phyloP scores from a whole-genome alignment of 306 rosid genomes.

The Prosopis cineraria region DNA sequence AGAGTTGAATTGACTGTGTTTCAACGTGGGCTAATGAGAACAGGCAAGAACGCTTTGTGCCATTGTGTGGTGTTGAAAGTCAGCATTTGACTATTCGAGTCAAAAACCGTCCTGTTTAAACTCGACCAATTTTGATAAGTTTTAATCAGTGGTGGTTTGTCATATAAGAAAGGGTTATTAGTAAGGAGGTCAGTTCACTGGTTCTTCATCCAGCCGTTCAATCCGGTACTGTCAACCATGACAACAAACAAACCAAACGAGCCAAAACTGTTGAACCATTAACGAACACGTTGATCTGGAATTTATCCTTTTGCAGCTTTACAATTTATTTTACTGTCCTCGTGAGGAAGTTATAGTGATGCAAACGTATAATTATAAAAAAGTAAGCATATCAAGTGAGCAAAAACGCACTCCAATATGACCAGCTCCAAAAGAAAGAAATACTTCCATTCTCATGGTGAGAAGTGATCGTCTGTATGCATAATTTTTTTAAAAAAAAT shows the following conservation, averaged over 20 bases:
- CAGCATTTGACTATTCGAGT: background rate
- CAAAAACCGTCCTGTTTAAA: background rate
- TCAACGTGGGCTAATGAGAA: background rate
- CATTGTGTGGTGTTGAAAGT: background rate
- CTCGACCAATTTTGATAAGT: background rate
- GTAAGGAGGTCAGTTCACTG: background rate
- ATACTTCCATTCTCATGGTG: conserved; percentile 79
- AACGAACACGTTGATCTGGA: background rate
- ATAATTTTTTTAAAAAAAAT: background rate
- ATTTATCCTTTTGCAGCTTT: conserved; percentile 6
- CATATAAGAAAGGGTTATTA: background rate
- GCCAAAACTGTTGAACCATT: background rate
- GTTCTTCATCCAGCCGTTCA: background rate
- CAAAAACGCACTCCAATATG: conserved; percentile 95
- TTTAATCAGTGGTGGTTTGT: background rate
- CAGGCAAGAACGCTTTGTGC: background rate
- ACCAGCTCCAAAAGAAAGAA: conserved; percentile 99
- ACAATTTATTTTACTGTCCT: background rate
- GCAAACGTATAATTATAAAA: conserved; percentile 30
- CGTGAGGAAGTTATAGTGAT: background rate
- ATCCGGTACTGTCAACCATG: background rate
- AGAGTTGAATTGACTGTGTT: conserved; percentile 6
- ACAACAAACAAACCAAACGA: conserved; percentile 8
- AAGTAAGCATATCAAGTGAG: conserved; percentile 76
- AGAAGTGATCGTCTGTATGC: conserved; percentile 62